Evolutionary conservation across 441 rosid species (phyloP), one percentile per base, ranked within the genome.

Genomic region (Hura crepitans): DNA sequence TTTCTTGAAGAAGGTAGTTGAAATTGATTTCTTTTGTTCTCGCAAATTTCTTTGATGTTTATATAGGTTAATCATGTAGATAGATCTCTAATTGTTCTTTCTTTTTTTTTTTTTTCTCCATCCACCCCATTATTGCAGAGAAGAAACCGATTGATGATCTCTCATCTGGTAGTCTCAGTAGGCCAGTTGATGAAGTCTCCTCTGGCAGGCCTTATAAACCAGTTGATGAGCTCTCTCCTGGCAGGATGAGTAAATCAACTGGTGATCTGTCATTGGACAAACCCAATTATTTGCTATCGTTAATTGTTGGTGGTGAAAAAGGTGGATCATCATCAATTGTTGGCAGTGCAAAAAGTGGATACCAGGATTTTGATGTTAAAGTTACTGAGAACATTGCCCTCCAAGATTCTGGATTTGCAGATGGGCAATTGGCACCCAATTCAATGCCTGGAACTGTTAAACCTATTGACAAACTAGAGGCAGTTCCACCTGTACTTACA

Each of bases 1-100:
- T 96, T 96, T 84, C 69, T 79, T 64, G 97, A 93, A 83, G 98
- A 88, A 84, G 99, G 99, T 96, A 79, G 30, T 25, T 51, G 47
- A 71, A 47, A 72, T 68, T 66, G 57, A 63, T 61, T 65, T 62
- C 50, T 66, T 28, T 25, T 65, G 53, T 11, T 49, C 30, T 20
- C 17, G n/a, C 12, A 3, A 47, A 12, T 30, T 10, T 20, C 15
- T 54, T 74, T 65, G 47, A 27, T 70, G 22, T 30, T 49, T 35
- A 54, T 35, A 27, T 14, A 2, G 4, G 6, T 22, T n/a, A 45
- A 30, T 4, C 49, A 20, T 66, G n/a, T 7, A 51, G 55, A 35
- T 68, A 12, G 17, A 22, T 8, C 54, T 35, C 51, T 31, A 23
- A 60, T 54, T 55, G 47, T 15, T 27, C 14, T 47, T 25, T 20